Percentiles rank a stretch among this genome's conserved stretches.
Evolutionary conservation across 306 rosid species (phyloP).

Genomic region (Acacia acuminata): DNA sequence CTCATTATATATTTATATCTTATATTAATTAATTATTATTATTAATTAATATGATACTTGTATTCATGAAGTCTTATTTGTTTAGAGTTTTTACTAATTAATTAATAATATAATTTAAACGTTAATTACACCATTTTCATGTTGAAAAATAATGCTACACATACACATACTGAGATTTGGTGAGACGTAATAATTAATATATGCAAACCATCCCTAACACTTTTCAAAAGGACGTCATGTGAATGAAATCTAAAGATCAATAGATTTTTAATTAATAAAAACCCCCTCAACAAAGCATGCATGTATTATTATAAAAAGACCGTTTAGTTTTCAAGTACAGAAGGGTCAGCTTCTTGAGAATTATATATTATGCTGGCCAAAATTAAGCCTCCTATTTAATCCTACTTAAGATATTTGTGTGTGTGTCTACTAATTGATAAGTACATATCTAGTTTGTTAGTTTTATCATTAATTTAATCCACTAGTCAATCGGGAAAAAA

Average conservation of each 20-base stretch:
- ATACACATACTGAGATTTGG: slow-evolving; percentile 35
- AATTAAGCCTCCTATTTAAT: neutral
- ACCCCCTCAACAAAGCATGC: neutral
- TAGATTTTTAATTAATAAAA: neutral
- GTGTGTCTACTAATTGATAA: neutral
- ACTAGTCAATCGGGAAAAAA: neutral
- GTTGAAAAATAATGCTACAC: slow-evolving; percentile 53
- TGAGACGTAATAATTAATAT: slow-evolving; percentile 25
- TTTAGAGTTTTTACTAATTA: neutral
- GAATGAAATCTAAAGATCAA: slow-evolving; percentile 25
- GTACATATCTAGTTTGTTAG: neutral
- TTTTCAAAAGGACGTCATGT: slow-evolving; percentile 27
- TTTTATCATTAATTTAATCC: neutral
- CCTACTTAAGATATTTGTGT: neutral
- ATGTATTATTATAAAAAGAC: neutral
- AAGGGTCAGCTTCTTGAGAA: neutral
- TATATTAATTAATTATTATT: too few species aligned
- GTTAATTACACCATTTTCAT: neutral
- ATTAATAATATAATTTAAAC: slow-evolving; percentile 3
- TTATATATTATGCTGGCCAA: neutral
- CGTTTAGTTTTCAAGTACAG: neutral
- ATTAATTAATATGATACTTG: too few species aligned
- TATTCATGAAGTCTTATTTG: neutral
- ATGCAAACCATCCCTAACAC: slow-evolving; percentile 34
- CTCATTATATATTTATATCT: neutral